Percentiles rank a stretch among this genome's conserved stretches.
Conservation (phyloP, 805 yeast species). For the Saccharomycopsis sp. region DNA sequence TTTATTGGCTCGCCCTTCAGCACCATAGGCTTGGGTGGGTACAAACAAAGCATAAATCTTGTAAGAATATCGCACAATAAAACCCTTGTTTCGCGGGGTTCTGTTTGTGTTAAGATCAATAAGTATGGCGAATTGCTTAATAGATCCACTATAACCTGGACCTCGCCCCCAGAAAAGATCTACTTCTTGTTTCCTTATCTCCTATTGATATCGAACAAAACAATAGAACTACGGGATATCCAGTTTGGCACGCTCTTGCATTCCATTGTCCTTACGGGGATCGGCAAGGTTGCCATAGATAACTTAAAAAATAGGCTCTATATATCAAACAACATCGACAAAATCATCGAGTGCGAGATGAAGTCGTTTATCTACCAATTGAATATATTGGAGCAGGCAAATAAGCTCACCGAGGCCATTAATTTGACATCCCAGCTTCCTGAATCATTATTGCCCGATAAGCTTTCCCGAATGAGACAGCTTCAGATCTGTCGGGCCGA, state of each 20-base stretch:
- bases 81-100: conserved; percentile 9
- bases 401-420: conserved; percentile 39
- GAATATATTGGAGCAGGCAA: conserved; percentile 26
- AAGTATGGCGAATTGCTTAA: conserved; percentile 8
- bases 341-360: conserved; percentile 27
- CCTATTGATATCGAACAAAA: background rate
- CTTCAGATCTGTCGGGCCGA: conserved; percentile 32
- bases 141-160: conserved; percentile 7
- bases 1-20: conserved; percentile 14
- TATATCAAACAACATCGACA: conserved; percentile 11
- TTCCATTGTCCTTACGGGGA: conserved; percentile 25
- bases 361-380: conserved; percentile 31
- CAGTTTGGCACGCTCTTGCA: conserved; percentile 35
- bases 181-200: conserved; percentile 13
- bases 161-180: conserved; percentile 2
- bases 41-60: background rate
- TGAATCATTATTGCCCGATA: conserved; percentile 25
- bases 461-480: conserved; percentile 35
- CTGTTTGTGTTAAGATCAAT: conserved; percentile 7
- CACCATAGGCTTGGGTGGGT: conserved; percentile 8
- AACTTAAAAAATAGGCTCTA: conserved; percentile 8
- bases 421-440: conserved; percentile 32
- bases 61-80: conserved; percentile 5
- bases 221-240: conserved; percentile 22
- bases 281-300: conserved; percentile 17